Base-by-base conservation (phyloP, 257 asterid species). In the Ehretia macrophylla region DNA sequence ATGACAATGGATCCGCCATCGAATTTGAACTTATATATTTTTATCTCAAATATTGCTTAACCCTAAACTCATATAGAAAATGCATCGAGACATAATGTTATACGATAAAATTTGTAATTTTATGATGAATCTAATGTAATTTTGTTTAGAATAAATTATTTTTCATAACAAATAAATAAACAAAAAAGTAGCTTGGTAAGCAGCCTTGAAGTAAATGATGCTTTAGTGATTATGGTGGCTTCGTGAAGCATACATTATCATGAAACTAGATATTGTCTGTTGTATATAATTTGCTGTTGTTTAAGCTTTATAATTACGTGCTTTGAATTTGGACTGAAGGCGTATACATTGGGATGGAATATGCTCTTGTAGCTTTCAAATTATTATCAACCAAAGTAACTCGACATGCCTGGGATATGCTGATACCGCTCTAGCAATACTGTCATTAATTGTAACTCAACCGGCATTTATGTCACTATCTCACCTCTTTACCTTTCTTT, bases 191-290 rank as follows among this genome's bases (percentile, higher is more conserved):
- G 47, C 22, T 55, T 11, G 20, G 8, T 27, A 23, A 60, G 67
- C 54, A 51, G 27, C 56, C 72, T 22, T 48, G 53, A 58, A 22
- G 21, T 54, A 40, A 38, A 55, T 52, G 60, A 51, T 39, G 20
- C 60, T 46, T 51, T 17, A 27, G 20, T 9, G 32, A 19, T 10
- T 42, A 10, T 4, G 12, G 47, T 42, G 14, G 47, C 47, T 42
- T 2, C 5, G 47, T 42, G 47, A 42, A 42, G 16, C 47, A 42
- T 10, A 10, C 47, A 4, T 1, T 42, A 42, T 48, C 59, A 44
- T 19, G 32, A 42, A 9, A 17, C 58, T 20, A 17, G 48, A 60
- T 48, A 46, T 17, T 35, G 61, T 68, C 23, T 60, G 52, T 60
- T 60, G 57, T 32, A 19, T 53, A 27, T 10, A n/a, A n/a, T 1